Conservation (phyloP, 305 asterid genomes). For the Fraxinus platypoda region DNA sequence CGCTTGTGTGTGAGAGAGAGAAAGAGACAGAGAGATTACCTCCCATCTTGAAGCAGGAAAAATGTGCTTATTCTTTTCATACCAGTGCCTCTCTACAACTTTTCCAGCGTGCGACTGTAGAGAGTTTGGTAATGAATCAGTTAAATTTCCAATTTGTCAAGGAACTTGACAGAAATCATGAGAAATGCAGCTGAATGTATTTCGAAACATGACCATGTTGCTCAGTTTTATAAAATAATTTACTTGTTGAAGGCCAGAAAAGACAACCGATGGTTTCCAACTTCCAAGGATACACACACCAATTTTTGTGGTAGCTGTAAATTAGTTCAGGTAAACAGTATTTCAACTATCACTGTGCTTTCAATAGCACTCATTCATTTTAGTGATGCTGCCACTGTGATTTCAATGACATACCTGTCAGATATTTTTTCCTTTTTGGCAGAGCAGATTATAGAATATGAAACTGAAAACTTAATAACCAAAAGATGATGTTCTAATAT, state of each 20-base stretch:
- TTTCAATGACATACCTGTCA: background rate
- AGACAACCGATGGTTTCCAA: background rate
- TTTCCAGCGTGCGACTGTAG: constrained; percentile 96
- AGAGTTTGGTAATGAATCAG: background rate
- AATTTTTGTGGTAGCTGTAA: background rate
- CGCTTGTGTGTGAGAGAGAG: background rate
- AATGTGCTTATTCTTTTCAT: constrained; percentile 95
- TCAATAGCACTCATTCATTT: background rate
- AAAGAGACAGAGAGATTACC: constrained; percentile 35
- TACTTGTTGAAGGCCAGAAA: background rate
- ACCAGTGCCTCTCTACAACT: constrained; percentile 99
- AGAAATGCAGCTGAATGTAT: background rate
- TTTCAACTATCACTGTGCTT: background rate
- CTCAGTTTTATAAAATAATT: background rate
- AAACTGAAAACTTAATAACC: background rate
- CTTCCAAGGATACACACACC: background rate
- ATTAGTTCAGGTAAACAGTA: background rate
- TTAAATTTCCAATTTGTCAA: constrained; percentile 1
- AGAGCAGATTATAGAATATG: background rate
- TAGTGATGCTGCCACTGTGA: background rate
- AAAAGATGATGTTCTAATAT: background rate
- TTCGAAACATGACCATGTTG: background rate
- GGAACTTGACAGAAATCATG: background rate
- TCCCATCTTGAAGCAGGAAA: constrained; percentile 99
- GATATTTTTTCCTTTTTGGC: background rate